Conservation (phyloP, 2,329 filamentous ascomycete genomes). For the Volutella citrinella region DNA sequence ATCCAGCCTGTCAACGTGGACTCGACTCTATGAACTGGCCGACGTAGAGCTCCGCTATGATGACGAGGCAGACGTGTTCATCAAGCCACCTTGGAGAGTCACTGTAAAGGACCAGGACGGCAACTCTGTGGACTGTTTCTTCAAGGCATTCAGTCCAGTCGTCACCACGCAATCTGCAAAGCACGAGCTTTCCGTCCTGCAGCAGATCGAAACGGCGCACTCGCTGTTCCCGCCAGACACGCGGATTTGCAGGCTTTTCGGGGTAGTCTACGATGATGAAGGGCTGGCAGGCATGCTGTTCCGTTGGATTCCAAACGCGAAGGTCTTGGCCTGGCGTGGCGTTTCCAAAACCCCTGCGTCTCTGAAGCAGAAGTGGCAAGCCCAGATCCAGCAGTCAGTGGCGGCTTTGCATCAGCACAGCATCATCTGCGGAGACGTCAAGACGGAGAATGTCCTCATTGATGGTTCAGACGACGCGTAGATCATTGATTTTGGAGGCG, state of each 20-base stretch:
- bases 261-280: neutral
- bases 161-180: neutral
- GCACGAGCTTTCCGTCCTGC: neutral
- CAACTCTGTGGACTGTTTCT: neutral
- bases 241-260: neutral
- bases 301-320: neutral
- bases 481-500: constrained; percentile 29
- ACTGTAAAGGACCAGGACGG: neutral
- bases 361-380: neutral
- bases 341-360: neutral
- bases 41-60: neutral
- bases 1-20: neutral
- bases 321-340: neutral
- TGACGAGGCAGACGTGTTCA: neutral
- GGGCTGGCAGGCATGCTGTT: neutral
- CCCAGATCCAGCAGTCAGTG: constrained; percentile 11
- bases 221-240: neutral
- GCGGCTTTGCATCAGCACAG: constrained; percentile 17
- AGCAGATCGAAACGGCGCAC: neutral
- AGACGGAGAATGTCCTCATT: constrained; percentile 29
- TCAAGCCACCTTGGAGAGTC: neutral
- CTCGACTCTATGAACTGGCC: neutral
- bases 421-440: constrained; percentile 29
- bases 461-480: constrained; percentile 26
- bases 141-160: neutral